phyloP scores from a whole-genome alignment of 2,329 filamentous ascomycete species.

The Apiospora arundinis region DNA sequence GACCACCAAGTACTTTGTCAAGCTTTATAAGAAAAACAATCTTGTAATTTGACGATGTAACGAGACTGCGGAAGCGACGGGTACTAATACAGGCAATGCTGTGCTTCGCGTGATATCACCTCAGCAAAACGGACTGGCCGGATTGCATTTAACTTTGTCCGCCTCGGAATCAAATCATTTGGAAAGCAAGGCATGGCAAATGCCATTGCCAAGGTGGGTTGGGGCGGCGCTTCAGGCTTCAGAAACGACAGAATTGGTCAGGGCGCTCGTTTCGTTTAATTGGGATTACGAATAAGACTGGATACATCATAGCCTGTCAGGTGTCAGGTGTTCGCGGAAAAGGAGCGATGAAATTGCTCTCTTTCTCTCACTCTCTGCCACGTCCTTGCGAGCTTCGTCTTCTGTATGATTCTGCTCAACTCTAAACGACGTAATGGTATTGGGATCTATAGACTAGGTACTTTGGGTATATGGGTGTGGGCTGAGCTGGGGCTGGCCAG shows the following conservation, averaged over 20 bases:
- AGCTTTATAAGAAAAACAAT: not conserved
- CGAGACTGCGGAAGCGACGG: slow-evolving; percentile 5
- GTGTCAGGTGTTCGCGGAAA: not conserved
- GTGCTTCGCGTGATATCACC: slow-evolving; percentile 13
- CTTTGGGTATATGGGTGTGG: not conserved
- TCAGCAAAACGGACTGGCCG: slow-evolving; percentile 9
- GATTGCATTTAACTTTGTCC: not conserved
- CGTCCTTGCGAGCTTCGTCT: not conserved
- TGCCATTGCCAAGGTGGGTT: not conserved
- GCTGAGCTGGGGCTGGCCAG: not conserved
- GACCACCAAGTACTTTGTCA: not conserved
- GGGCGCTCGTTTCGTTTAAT: slow-evolving; percentile 14
- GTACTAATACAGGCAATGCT: not conserved
- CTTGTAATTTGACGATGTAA: not conserved
- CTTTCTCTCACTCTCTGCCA: not conserved
- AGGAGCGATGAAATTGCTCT: not conserved
- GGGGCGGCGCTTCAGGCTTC: not conserved
- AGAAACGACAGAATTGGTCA: not conserved
- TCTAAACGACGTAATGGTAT: slow-evolving; percentile 17
- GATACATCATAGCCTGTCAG: not conserved
- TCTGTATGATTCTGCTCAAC: not conserved
- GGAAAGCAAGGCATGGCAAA: slow-evolving; percentile 11
- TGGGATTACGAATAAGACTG: slow-evolving; percentile 17
- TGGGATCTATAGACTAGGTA: no score
- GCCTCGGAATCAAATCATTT: slow-evolving; percentile 1